Percentiles rank a stretch among this genome's conserved stretches.
Conservation (phyloP, 1,284 basidiomycete genomes). For the Puccinia triticina region DNA sequence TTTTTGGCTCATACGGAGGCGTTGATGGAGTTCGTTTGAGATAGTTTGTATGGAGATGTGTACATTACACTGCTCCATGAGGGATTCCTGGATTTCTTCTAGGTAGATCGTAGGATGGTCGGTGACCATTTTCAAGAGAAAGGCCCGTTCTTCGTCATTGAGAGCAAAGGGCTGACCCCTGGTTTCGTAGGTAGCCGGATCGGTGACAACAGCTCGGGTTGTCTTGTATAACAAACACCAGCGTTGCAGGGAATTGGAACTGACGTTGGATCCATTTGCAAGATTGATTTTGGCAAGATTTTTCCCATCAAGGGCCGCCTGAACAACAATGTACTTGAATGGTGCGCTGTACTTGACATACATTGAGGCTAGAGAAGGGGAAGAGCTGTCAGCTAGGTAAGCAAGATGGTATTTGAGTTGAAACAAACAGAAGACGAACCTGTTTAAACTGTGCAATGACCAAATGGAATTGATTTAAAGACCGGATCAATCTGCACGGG, state of each 20-base stretch:
- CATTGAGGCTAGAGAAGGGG: too few species aligned
- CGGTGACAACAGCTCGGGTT: background rate
- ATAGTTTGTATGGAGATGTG: background rate
- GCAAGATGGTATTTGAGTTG: too few species aligned
- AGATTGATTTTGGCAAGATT: background rate
- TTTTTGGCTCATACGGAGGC: background rate
- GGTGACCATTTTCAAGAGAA: background rate
- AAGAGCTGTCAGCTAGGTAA: too few species aligned
- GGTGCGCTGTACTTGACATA: background rate
- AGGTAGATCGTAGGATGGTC: background rate
- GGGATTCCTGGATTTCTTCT: background rate
- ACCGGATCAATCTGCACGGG: too few species aligned
- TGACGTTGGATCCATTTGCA: background rate
- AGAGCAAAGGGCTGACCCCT: background rate
- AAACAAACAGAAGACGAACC: too few species aligned
- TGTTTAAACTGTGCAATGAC: too few species aligned
- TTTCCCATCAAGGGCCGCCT: background rate
- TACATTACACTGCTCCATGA: background rate
- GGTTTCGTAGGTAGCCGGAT: background rate
- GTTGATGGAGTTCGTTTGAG: slow-evolving; percentile 2
- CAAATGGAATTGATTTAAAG: too few species aligned
- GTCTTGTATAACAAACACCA: too few species aligned
- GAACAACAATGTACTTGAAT: background rate
- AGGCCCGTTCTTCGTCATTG: background rate
- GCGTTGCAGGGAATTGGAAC: background rate